Evolutionary conservation across 345 rosid genomes (phyloP).

Genomic region (Kandelia obovata): DNA sequence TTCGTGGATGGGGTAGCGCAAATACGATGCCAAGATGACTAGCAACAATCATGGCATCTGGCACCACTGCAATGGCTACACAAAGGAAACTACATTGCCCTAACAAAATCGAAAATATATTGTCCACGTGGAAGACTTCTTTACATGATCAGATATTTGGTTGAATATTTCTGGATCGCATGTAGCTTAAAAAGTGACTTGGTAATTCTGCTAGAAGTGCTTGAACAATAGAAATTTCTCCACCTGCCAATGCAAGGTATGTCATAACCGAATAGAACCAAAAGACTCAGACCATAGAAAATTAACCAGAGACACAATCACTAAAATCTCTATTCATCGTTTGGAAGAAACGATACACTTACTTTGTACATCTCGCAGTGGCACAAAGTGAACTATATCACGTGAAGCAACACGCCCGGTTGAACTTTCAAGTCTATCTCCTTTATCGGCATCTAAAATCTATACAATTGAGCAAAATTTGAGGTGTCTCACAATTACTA

Average conservation of each 20-base stretch:
- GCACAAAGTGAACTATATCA: constrained; percentile 91
- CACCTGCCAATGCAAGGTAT: constrained; percentile 44
- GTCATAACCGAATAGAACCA: not conserved
- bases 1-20: not conserved
- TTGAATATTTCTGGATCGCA: constrained; percentile 65
- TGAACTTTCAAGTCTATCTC: constrained; percentile 82
- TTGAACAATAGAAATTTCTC: constrained; percentile 73
- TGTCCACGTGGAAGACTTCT: constrained; percentile 27
- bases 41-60: constrained; percentile 3
- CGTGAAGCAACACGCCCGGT: constrained; percentile 84
- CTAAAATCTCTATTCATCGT: not conserved
- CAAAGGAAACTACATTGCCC: constrained; percentile 14
- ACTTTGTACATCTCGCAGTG: constrained; percentile 74
- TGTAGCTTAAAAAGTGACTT: constrained; percentile 67
- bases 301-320: not conserved
- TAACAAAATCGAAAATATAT: constrained; percentile 5
- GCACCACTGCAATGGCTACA: constrained; percentile 1
- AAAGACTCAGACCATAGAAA: not conserved
- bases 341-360: constrained; percentile 17
- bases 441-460: constrained; percentile 87
- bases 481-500: not conserved
- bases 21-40: constrained; percentile 5
- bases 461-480: constrained; percentile 12
- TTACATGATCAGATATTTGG: constrained; percentile 40
- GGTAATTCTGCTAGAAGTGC: constrained; percentile 86